Percentiles rank a stretch among this genome's conserved stretches.
These are phyloP conservation scores for Lepiota venenata DNA, from an alignment of 768 basidiomycete genomes.

Conservation along the genomic window DNA sequence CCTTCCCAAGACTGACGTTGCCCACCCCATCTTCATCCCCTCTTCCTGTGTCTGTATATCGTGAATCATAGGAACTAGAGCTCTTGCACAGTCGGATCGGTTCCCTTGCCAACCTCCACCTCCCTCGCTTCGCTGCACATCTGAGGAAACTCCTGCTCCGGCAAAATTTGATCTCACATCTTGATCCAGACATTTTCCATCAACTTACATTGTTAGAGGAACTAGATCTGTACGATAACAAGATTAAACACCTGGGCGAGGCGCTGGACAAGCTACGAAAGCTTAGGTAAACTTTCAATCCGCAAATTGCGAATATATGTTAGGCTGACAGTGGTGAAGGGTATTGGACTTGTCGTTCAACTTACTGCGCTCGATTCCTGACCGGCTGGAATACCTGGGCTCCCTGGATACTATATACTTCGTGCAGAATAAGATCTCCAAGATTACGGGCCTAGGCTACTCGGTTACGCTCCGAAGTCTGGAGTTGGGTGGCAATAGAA, in stretches of 20 bases:
- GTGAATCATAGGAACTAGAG: slow-evolving; percentile 68
- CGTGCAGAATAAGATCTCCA: slow-evolving; percentile 92
- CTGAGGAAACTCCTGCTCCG: slow-evolving; percentile 79
- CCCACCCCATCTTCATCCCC: neutral
- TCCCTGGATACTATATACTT: slow-evolving; percentile 83
- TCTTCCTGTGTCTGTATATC: neutral
- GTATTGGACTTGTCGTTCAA: slow-evolving; percentile 95
- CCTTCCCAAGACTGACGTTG: slow-evolving; percentile 12
- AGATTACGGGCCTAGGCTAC: slow-evolving; percentile 64
- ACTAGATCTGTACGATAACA: slow-evolving; percentile 95
- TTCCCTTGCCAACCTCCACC: slow-evolving; percentile 61
- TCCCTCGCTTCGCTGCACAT: slow-evolving; percentile 67
- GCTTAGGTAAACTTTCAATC: slow-evolving; percentile 46
- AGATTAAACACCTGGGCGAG: slow-evolving; percentile 69
- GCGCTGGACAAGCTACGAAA: slow-evolving; percentile 56
- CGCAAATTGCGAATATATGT: neutral
- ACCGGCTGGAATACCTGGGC: slow-evolving; percentile 51
- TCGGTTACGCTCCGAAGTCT: slow-evolving; percentile 66
- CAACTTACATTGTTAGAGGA: slow-evolving; percentile 74
- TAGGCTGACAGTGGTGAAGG: slow-evolving; percentile 34
- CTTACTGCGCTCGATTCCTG: slow-evolving; percentile 69
- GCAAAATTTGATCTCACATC: slow-evolving; percentile 74
- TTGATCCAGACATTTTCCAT: slow-evolving; percentile 72
- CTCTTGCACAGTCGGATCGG: slow-evolving; percentile 77
- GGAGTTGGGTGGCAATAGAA: slow-evolving; percentile 91